Evolutionary conservation across 1,284 basidiomycete genomes (phyloP).

Genomic region (Ganoderma leucocontextum): DNA sequence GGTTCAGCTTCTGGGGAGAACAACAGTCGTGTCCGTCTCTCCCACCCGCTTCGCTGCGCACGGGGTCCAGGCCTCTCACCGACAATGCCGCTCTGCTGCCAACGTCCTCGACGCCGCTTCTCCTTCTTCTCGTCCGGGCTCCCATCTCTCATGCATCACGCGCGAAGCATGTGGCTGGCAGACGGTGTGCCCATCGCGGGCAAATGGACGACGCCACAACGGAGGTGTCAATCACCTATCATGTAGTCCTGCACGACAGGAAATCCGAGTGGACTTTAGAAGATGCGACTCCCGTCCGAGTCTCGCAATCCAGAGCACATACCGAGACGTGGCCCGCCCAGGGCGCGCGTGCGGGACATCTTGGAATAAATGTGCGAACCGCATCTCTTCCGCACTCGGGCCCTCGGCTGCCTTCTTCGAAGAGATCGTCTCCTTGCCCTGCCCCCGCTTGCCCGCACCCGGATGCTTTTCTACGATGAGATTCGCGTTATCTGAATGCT

Average conservation of each 20-base stretch:
- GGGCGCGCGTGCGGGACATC: constrained; percentile 23
- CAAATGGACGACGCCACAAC: constrained; percentile 19
- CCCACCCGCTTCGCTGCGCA: constrained; percentile 11
- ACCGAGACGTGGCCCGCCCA: constrained; percentile 16
- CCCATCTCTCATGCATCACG: constrained; percentile 9
- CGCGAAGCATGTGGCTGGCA: constrained; percentile 4
- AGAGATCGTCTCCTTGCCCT: constrained; percentile 7
- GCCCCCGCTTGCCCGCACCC: constrained; percentile 10
- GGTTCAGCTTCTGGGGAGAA: background rate
- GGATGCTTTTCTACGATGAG: constrained; percentile 14
- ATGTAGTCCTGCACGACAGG: constrained; percentile 23
- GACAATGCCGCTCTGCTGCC: constrained; percentile 10
- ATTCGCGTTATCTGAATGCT: background rate
- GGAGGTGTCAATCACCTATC: constrained; percentile 21
- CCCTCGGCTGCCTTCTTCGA: constrained; percentile 12
- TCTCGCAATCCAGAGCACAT: constrained; percentile 10
- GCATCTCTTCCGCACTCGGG: constrained; percentile 21
- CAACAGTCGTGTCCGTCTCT: constrained; percentile 3
- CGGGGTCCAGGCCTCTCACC: constrained; percentile 15
- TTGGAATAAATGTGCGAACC: background rate
- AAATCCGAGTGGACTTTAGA: constrained; percentile 10
- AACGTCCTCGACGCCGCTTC: background rate
- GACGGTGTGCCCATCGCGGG: constrained; percentile 4
- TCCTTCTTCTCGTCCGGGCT: constrained; percentile 12
- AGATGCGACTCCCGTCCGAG: constrained; percentile 3